Evolutionary conservation across 1,284 basidiomycete species (phyloP).

Genomic region (Fomitopsis betulina): DNA sequence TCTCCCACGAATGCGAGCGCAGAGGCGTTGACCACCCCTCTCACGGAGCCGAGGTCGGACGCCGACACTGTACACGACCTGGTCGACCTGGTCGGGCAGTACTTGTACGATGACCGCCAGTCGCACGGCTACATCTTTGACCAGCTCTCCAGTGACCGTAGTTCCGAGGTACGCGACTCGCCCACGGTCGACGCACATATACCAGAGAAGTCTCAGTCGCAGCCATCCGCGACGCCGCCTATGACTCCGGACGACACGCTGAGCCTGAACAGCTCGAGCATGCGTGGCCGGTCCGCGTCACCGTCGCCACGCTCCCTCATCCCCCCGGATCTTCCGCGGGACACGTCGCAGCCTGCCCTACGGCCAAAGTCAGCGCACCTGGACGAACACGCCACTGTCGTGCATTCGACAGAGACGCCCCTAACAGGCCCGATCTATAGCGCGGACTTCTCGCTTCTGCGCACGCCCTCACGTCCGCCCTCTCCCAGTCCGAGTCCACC

Average conservation of each 20-base stretch:
- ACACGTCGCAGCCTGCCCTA: conserved; percentile 12
- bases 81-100: conserved; percentile 20
- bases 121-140: conserved; percentile 26
- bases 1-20: background rate
- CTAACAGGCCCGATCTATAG: conserved; percentile 15
- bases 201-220: conserved; percentile 13
- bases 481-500: conserved; percentile 2
- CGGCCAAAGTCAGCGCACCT: background rate
- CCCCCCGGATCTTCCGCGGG: conserved; percentile 15
- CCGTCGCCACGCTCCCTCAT: conserved; percentile 16
- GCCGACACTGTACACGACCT: conserved; percentile 5
- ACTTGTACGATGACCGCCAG: conserved; percentile 28
- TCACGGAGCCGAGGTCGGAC: conserved; percentile 5
- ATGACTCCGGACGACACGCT: conserved; percentile 30
- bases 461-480: conserved; percentile 12
- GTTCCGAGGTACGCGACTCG: conserved; percentile 2
- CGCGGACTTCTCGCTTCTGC: conserved; percentile 23
- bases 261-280: conserved; percentile 22
- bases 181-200: conserved; percentile 9
- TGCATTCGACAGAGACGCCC: conserved; percentile 12
- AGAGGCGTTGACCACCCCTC: background rate
- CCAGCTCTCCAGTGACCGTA: conserved; percentile 7
- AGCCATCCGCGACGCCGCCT: conserved; percentile 21
- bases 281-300: conserved; percentile 16
- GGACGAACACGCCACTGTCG: conserved; percentile 4